phyloP scores from a whole-genome alignment of 495 filamentous ascomycete genomes.

The Saxophila tyrrhenica region DNA sequence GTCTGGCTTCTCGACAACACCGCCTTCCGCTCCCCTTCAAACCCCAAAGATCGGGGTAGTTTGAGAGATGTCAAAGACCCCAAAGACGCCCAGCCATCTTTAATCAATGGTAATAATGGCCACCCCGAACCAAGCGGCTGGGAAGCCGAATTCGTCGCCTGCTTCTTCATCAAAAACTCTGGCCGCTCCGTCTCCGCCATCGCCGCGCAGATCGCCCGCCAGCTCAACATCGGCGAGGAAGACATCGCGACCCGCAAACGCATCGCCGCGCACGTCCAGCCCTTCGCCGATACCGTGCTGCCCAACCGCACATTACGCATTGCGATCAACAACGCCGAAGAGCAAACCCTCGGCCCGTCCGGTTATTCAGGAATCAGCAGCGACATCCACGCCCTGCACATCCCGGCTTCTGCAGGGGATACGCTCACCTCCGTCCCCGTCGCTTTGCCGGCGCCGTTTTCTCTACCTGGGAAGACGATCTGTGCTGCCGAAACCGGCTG shows the following conservation, averaged over 20 bases:
- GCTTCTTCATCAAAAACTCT: slow-evolving; percentile 61
- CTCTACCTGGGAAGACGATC: slow-evolving; percentile 42
- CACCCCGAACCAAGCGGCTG: slow-evolving; percentile 36
- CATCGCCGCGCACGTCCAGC: slow-evolving; percentile 58
- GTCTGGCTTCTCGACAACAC: slow-evolving; percentile 92
- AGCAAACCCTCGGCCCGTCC: slow-evolving; percentile 55
- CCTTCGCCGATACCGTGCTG: slow-evolving; percentile 66
- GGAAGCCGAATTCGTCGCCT: slow-evolving; percentile 70
- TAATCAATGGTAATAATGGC: neutral
- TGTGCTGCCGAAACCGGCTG: slow-evolving; percentile 73
- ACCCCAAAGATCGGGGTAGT: slow-evolving; percentile 8
- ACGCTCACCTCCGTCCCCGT: slow-evolving; percentile 7
- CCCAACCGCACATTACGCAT: slow-evolving; percentile 54
- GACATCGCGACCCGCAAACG: slow-evolving; percentile 52
- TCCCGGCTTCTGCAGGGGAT: slow-evolving; percentile 20
- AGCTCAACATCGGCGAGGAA: slow-evolving; percentile 51
- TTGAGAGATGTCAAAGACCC: slow-evolving; percentile 10
- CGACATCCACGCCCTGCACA: slow-evolving; percentile 38
- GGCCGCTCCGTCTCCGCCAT: slow-evolving; percentile 52
- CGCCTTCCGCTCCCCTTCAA: slow-evolving; percentile 47
- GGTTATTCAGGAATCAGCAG: slow-evolving; percentile 58
- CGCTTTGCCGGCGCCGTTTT: slow-evolving; percentile 26
- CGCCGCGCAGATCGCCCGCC: slow-evolving; percentile 59
- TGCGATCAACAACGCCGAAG: slow-evolving; percentile 34
- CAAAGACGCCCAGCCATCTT: slow-evolving; percentile 9